These are phyloP conservation scores for Capsella bursapastoris DNA, from an alignment of 345 rosid genomes.

Conservation along the genomic window DNA sequence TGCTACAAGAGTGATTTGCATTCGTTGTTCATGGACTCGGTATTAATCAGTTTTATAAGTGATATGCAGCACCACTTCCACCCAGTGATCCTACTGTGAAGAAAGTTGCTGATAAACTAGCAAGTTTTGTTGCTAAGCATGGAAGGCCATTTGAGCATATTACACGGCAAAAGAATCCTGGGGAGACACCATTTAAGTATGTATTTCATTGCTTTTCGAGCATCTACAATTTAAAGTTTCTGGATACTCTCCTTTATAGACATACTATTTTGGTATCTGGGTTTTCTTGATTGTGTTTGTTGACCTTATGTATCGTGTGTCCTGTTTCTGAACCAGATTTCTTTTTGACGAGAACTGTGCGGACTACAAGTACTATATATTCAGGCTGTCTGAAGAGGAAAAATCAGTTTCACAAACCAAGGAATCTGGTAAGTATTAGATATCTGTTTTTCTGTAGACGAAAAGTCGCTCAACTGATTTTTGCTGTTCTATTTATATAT, in stretches of 20 bases:
- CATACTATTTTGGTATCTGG: constrained; percentile 1
- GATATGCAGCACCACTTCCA: constrained; percentile 96
- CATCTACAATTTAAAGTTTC: constrained; percentile 19
- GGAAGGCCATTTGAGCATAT: constrained; percentile 93
- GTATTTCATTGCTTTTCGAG: constrained; percentile 32
- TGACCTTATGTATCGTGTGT: constrained; percentile 20
- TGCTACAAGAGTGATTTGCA: constrained; percentile 97
- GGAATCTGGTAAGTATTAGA: constrained; percentile 57
- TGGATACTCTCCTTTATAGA: constrained; percentile 10
- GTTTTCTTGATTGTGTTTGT: constrained; percentile 3
- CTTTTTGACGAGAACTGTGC: constrained; percentile 81
- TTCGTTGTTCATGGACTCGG: constrained; percentile 97
- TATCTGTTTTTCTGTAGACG: background rate
- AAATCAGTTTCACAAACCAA: constrained; percentile 55
- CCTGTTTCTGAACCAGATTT: constrained; percentile 59
- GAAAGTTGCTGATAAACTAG: constrained; percentile 96
- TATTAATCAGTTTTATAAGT: constrained; percentile 99
- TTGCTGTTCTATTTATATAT: background rate
- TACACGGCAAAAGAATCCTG: constrained; percentile 96
- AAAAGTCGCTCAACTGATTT: constrained; percentile 24
- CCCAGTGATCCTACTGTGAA: constrained; percentile 93
- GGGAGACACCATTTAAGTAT: constrained; percentile 93
- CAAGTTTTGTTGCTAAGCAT: constrained; percentile 97
- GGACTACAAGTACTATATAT: constrained; percentile 84
- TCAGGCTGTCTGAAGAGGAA: constrained; percentile 83